Evolutionary conservation across 2,329 filamentous ascomycete genomes (phyloP), one percentile per base, ranked within the genome.

Genomic region (Fusarium secorum): DNA sequence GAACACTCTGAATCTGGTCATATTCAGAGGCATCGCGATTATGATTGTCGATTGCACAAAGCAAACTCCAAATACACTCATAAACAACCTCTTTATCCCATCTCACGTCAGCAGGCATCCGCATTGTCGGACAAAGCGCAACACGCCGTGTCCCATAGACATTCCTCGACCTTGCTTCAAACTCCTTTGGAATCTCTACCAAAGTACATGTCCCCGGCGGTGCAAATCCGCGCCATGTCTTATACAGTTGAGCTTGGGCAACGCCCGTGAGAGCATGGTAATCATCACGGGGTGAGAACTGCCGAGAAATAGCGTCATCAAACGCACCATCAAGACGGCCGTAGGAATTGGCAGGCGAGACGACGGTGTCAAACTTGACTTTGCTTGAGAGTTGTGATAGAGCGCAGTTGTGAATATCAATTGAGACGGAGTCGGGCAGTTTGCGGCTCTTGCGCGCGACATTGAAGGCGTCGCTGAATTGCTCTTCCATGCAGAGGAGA

Each of bases 281-380:
- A 56, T 84, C 80, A 28, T 81, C 73, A 7, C 66, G 65, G 0
- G 84, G 85, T 3, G 83, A 83, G 64, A 87, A 83, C 15, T 81
- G 80, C 35, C 81, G 79, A 0, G 85, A 87, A 59, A 88, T 85
- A 28, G 86, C 86, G 68, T 86, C 83, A 75, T 88, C 85, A 67
- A 87, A 88, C 51, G 81, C 84, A 32, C 87, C 86, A 67, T 88
- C 86, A 2, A 89, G 81, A 2, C 82, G 81, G 32, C 81, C 86
- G 73, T 87, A 88, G 3, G 85, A 87, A 71, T 88, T 88, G 44
- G 86, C 85, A 0, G 86, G 86, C 2, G 86, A 88, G 26, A 87
- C 85, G 44, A 88, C 77, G 17, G 83, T 78, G 72, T 87, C 83
- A 72, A 86, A 86, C 33, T 77, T 77, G 13, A 80, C 74, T 1